Evolutionary conservation across 768 basidiomycete species (phyloP), one percentile per base, ranked within the genome.

Genomic region (Lactarius evosmus): DNA sequence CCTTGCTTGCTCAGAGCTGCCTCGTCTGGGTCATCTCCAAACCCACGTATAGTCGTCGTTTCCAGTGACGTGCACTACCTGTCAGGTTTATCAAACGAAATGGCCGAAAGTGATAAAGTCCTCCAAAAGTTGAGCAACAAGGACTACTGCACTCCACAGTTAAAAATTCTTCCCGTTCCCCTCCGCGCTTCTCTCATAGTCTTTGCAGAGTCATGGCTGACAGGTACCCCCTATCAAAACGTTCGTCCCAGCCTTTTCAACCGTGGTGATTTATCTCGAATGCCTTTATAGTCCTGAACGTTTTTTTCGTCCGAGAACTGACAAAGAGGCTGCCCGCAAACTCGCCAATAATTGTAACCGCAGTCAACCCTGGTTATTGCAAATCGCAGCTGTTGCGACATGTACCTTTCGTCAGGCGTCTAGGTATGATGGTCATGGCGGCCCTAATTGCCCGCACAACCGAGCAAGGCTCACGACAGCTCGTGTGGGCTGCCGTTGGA

Each of bases 291-390:
- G 66, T 68, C 14, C 51, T 67, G 40, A 60, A 63, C 33, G 36
- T 68, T 25, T 38, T 68, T 36, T 56, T 67, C 40, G 56, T 60
- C 27, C 67, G 56, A 14, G 67, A 68, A 38, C 25, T 67, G 25
- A 60, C 66, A 4, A 62, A 67, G 27, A 67, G 27, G 56, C 60
- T 68, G 33, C 66, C 66, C 14, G 22, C 41, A 2, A 55, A 63
- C n/a, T 63, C 61, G n/a, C 65, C 67, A 2, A 56, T 68, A 33
- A 60, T 67, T 14, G 62, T 63, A 27, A 60, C 52, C 25, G 32
- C 60, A 12, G 66, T 61, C 29, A 63, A 63, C 36, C 66, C 67
- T 1, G 67, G 66, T 29, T 55, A 50, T 44, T 68, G 67, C 61
- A 57, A 40, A 30, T 56, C 66, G 7, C 58, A 59, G 14, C 30